These are phyloP conservation scores for Penicillium polonicum DNA, from an alignment of 2,329 filamentous ascomycete genomes.

Conservation along the genomic window DNA sequence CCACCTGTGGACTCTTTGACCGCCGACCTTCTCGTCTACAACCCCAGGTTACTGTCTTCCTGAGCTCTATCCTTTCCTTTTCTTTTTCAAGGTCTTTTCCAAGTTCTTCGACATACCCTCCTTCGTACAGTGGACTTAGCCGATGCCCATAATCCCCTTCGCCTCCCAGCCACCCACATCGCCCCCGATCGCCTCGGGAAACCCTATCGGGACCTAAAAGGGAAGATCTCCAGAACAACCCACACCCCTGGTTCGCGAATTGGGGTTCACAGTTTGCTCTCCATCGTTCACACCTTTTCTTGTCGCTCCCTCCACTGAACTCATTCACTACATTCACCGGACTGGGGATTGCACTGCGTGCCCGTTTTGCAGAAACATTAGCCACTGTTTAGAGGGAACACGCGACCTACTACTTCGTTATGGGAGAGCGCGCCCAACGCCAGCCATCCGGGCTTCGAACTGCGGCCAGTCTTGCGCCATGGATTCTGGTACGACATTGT, in stretches of 20 bases:
- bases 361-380: slow-evolving; percentile 12
- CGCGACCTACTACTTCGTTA: slow-evolving; percentile 16
- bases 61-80: background rate
- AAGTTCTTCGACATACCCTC: background rate
- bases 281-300: background rate
- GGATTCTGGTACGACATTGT: slow-evolving; percentile 40
- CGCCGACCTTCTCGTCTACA: background rate
- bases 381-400: slow-evolving; percentile 11
- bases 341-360: background rate
- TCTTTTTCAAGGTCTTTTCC: background rate
- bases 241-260: slow-evolving; percentile 7
- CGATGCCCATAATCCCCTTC: slow-evolving; percentile 1
- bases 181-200: slow-evolving; percentile 4
- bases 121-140: background rate
- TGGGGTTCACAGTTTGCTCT: background rate
- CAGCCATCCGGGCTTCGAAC: slow-evolving; percentile 35
- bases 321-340: background rate
- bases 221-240: background rate
- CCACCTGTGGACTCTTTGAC: slow-evolving; percentile 12
- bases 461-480: slow-evolving; percentile 35
- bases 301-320: background rate
- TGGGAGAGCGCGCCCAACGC: slow-evolving; percentile 36
- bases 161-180: background rate
- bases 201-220: background rate
- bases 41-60: background rate